Conservation (phyloP, 306 rosid genomes). For the Gastrolobium villosum region DNA sequence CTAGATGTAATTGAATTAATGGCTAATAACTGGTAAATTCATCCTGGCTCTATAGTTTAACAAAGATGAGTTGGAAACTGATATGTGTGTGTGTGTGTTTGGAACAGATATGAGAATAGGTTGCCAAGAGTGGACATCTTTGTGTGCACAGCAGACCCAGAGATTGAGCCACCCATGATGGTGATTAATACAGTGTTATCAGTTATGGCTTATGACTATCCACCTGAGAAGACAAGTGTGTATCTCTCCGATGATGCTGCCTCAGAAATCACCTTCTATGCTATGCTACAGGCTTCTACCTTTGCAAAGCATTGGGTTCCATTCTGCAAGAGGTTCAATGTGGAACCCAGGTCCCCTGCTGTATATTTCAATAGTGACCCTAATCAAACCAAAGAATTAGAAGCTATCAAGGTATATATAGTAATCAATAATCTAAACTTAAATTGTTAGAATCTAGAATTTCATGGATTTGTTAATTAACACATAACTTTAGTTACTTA, state of each 20-base stretch:
- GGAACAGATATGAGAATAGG: conserved; percentile 58
- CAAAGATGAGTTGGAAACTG: not conserved
- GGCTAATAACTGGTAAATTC: too few relatives aligned
- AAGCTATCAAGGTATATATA: conserved; percentile 54
- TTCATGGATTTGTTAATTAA: too few relatives aligned
- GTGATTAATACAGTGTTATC: conserved; percentile 82
- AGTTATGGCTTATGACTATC: conserved; percentile 83
- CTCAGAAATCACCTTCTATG: conserved; percentile 73
- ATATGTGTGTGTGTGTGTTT: not conserved
- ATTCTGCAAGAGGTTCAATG: conserved; percentile 66
- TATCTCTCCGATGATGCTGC: conserved; percentile 89
- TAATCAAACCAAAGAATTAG: conserved; percentile 36
- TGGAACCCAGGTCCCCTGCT: conserved; percentile 82
- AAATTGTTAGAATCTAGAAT: not conserved
- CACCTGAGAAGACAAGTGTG: conserved; percentile 72
- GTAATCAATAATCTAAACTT: not conserved
- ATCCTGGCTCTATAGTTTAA: not conserved
- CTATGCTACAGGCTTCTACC: conserved; percentile 65
- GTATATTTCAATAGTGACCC: conserved; percentile 58
- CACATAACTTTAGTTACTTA: too few relatives aligned
- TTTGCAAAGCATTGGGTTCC: conserved; percentile 94
- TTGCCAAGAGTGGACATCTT: conserved; percentile 79
- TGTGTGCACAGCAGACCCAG: conserved; percentile 91
- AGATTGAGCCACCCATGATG: conserved; percentile 79
- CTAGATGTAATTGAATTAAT: too few relatives aligned